Percentiles rank a stretch among this genome's conserved stretches.
phyloP scores from a whole-genome alignment of 352 stramenopile genomes.

The Peronospora belbahrii region DNA sequence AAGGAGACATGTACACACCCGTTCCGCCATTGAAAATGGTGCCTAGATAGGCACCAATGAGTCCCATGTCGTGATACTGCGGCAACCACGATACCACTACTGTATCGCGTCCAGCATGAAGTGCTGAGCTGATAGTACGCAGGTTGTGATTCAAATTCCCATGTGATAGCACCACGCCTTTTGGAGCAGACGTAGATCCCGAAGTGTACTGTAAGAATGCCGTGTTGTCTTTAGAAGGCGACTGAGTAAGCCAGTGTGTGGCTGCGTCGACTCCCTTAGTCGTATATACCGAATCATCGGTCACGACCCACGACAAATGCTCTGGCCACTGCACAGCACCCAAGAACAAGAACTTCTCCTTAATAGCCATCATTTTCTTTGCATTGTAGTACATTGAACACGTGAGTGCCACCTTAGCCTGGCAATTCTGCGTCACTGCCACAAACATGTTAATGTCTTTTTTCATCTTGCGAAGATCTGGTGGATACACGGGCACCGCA shows the following conservation, averaged over 20 bases:
- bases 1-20: slow-evolving; percentile 96
- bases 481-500: slow-evolving; percentile 88
- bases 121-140: slow-evolving; percentile 89
- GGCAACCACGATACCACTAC: slow-evolving; percentile 97
- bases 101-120: slow-evolving; percentile 86
- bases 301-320: slow-evolving; percentile 82
- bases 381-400: slow-evolving; percentile 89
- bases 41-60: slow-evolving; percentile 93
- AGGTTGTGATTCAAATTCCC: slow-evolving; percentile 96
- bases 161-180: slow-evolving; percentile 97
- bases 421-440: slow-evolving; percentile 86
- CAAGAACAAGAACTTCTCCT: slow-evolving; percentile 75
- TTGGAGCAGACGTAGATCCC: slow-evolving; percentile 95
- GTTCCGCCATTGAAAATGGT: slow-evolving; percentile 81
- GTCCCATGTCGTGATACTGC: slow-evolving; percentile 99
- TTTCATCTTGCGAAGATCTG: slow-evolving; percentile 90
- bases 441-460: slow-evolving; percentile 95
- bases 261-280: slow-evolving; percentile 34
- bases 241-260: slow-evolving; percentile 36
- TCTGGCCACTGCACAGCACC: slow-evolving; percentile 75
- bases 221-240: slow-evolving; percentile 46
- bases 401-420: slow-evolving; percentile 91
- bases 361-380: slow-evolving; percentile 88
- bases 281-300: slow-evolving; percentile 60
- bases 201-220: slow-evolving; percentile 99